Base-by-base conservation (phyloP, 2,329 filamentous ascomycete genomes). In the Fusarium metavorans region DNA sequence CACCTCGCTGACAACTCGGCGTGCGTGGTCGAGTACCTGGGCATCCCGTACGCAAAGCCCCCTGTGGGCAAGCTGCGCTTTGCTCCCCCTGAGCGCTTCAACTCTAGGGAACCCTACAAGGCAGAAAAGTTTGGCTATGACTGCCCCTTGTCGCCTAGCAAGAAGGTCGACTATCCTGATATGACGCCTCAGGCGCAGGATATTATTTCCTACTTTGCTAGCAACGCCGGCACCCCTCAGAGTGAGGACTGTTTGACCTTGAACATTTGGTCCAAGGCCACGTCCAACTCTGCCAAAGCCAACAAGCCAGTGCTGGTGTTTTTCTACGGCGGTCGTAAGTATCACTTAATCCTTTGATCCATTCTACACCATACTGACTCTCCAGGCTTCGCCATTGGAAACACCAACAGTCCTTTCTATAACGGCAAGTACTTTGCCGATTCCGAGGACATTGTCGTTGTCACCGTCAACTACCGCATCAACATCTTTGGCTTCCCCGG, bases 401-500 rank as follows among this genome's bases (percentile, higher is more conserved):
- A 80, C 68, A 81, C 84, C 0, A 78, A 83, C 59, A 81, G 79
- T 20, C 80, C 81, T 0, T 80, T 80, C 7, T 88, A 87, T 70
- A 84, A 81, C 37, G 86, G 86, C 30, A 82, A 83, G 39, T 80
- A 83, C 70, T 82, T 87, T 56, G 85, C 84, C 5, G 80, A 82
- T 5, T 77, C 83, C 0, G 79, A 87, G 60, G 85, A 87, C 43
- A 79, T 87, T 1, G 77, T 88, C 3, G 78, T 88, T 1, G 83
- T 88, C 2, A 84, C 84, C 0, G 79, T 88, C 65, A 88, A 87
- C 80, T 88, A 85, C 70, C 84, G 85, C 2, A 43, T 84, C 48
- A 83, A 83, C 66, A 81, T 86, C 67, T 84, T 86, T 48, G 84
- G 84, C 34, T 85, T 86, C 65, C 84, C 83, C 0, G 81, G 81